These are phyloP conservation scores for Favolaschia claudopus DNA, from an alignment of 768 basidiomycete genomes.

Conservation along the genomic window DNA sequence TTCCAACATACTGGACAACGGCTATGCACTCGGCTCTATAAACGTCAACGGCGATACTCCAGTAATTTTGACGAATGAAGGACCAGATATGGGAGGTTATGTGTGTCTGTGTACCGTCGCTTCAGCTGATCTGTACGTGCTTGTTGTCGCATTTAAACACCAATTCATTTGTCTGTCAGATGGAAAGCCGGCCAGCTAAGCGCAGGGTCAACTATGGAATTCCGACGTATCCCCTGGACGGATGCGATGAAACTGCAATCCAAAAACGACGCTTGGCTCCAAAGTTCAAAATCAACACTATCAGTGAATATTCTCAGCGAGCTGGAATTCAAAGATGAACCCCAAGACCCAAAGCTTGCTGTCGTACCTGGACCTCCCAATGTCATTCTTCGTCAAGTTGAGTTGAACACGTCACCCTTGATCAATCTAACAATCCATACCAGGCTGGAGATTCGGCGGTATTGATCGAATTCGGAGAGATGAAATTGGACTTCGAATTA, in stretches of 20 bases:
- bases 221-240: slow-evolving; percentile 56
- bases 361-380: slow-evolving; percentile 27
- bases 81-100: slow-evolving; percentile 71
- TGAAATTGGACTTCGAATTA: slow-evolving; percentile 58
- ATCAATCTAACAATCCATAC: background rate
- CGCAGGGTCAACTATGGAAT: slow-evolving; percentile 61
- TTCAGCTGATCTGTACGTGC: slow-evolving; percentile 55
- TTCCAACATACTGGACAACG: slow-evolving; percentile 71
- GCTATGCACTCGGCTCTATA: slow-evolving; percentile 60
- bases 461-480: slow-evolving; percentile 66
- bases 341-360: slow-evolving; percentile 48
- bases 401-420: no score
- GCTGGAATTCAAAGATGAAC: slow-evolving; percentile 14
- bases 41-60: slow-evolving; percentile 78
- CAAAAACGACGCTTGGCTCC: slow-evolving; percentile 40
- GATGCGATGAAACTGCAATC: slow-evolving; percentile 41
- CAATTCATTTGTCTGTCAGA: slow-evolving; percentile 38
- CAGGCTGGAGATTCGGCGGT: slow-evolving; percentile 72
- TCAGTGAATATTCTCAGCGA: background rate
- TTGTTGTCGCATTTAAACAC: background rate
- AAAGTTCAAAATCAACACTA: slow-evolving; percentile 15
- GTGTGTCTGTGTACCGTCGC: slow-evolving; percentile 63
- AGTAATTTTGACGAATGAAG: slow-evolving; percentile 67
- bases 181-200: slow-evolving; percentile 76
- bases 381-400: slow-evolving; percentile 64